These are phyloP conservation scores for Phytophthora agathidicida DNA, from an alignment of 352 stramenopile genomes.

Conservation along the genomic window DNA sequence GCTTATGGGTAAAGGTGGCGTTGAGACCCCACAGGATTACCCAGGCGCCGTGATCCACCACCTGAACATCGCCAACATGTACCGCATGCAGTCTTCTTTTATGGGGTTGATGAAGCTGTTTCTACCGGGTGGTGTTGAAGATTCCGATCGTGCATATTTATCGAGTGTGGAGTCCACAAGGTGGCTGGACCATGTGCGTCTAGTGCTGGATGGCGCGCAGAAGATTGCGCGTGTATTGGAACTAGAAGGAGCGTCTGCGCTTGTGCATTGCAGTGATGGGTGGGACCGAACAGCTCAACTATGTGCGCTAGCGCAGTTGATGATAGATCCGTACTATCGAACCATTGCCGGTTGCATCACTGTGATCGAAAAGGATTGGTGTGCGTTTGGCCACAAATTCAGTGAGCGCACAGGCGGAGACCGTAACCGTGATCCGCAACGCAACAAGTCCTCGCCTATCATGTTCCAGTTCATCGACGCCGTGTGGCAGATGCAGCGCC, in stretches of 20 bases:
- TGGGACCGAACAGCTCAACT: conserved; percentile 90
- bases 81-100: conserved; percentile 89
- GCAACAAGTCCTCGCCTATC: conserved; percentile 81
- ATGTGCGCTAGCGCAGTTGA: conserved; percentile 78
- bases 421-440: conserved; percentile 74
- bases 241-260: conserved; percentile 75
- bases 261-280: conserved; percentile 90
- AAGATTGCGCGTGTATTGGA: conserved; percentile 90
- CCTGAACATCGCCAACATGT: conserved; percentile 94
- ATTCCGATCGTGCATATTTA: conserved; percentile 73
- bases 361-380: conserved; percentile 90
- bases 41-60: conserved; percentile 80
- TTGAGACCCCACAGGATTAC: conserved; percentile 88
- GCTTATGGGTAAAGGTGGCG: conserved; percentile 91
- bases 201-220: conserved; percentile 81
- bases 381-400: conserved; percentile 88
- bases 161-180: conserved; percentile 76
- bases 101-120: conserved; percentile 75
- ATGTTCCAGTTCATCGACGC: conserved; percentile 90
- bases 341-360: conserved; percentile 84
- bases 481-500: conserved; percentile 84
- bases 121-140: conserved; percentile 62
- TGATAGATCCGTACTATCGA: conserved; percentile 90
- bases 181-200: conserved; percentile 86
- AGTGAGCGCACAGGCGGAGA: conserved; percentile 70